Evolutionary conservation across 2,329 filamentous ascomycete species (phyloP).

Genomic region (Neonectria coccinea): DNA sequence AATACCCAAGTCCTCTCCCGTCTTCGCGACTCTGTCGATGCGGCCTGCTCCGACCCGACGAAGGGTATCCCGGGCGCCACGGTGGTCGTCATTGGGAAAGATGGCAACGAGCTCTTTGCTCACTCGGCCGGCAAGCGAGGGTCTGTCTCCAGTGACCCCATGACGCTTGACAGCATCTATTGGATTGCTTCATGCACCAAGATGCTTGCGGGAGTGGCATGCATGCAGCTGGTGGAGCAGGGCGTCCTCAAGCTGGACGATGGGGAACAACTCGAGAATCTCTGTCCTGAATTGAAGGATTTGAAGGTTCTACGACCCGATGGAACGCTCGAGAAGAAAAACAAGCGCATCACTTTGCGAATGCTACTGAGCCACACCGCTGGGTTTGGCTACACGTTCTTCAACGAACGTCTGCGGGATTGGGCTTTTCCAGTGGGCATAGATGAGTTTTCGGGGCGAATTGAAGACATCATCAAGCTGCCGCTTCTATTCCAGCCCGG

Average conservation of each 20-base stretch:
- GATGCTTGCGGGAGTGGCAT: slow-evolving; percentile 63
- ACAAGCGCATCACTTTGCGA: slow-evolving; percentile 64
- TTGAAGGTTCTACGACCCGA: slow-evolving; percentile 59
- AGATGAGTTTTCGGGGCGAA: slow-evolving; percentile 68
- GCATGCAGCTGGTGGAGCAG: slow-evolving; percentile 69
- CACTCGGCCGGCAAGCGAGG: slow-evolving; percentile 63
- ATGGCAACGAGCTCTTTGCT: slow-evolving; percentile 60
- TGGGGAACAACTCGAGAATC: slow-evolving; percentile 55
- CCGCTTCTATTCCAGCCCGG: slow-evolving; percentile 74
- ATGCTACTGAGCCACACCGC: slow-evolving; percentile 68
- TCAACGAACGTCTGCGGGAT: slow-evolving; percentile 61
- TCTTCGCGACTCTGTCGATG: slow-evolving; percentile 49
- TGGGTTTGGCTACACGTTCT: slow-evolving; percentile 69
- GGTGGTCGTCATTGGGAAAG: slow-evolving; percentile 60
- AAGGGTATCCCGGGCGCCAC: slow-evolving; percentile 58
- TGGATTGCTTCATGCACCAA: slow-evolving; percentile 71
- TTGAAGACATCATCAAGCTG: slow-evolving; percentile 63
- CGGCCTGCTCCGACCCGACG: slow-evolving; percentile 51
- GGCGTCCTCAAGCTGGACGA: slow-evolving; percentile 62
- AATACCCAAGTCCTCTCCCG: slow-evolving; percentile 27
- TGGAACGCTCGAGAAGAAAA: slow-evolving; percentile 57
- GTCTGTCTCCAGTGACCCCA: slow-evolving; percentile 56
- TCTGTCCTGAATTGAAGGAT: slow-evolving; percentile 63
- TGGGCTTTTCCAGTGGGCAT: slow-evolving; percentile 61
- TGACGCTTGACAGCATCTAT: slow-evolving; percentile 71